phyloP scores from a whole-genome alignment of 345 rosid species.

The Turritis glabra region DNA sequence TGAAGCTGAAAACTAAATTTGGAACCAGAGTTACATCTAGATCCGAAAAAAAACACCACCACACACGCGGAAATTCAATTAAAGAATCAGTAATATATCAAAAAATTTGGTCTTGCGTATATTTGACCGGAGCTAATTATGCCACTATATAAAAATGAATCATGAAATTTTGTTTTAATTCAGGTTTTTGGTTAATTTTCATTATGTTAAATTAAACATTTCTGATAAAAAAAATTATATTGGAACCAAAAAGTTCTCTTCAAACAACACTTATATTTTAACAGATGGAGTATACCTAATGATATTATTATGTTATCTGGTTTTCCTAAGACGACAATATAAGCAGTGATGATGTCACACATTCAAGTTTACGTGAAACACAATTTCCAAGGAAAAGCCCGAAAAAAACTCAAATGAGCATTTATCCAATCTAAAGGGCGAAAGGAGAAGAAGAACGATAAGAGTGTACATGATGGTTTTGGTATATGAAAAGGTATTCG shows the following conservation, averaged over 20 bases:
- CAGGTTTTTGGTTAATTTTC: neutral
- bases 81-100: neutral
- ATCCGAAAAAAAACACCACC: neutral
- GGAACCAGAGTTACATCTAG: neutral
- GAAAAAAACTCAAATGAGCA: neutral
- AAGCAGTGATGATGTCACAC: neutral
- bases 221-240: too few relatives aligned
- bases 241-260: neutral
- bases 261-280: neutral
- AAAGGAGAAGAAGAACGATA: constrained; percentile 33
- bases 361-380: neutral
- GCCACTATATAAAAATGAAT: neutral
- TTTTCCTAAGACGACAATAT: too few relatives aligned
- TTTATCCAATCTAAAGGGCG: constrained; percentile 17
- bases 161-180: neutral
- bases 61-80: neutral
- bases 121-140: neutral
- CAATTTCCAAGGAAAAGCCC: constrained; percentile 7
- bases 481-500: constrained; percentile 20
- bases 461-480: constrained; percentile 34
- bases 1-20: neutral
- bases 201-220: too few relatives aligned
- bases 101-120: neutral
- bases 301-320: too few relatives aligned
- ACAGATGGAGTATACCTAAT: too few relatives aligned